Evolutionary conservation across 2,329 filamentous ascomycete species (phyloP), one percentile per base, ranked within the genome.

Genomic region (Cercospora brassicicola): DNA sequence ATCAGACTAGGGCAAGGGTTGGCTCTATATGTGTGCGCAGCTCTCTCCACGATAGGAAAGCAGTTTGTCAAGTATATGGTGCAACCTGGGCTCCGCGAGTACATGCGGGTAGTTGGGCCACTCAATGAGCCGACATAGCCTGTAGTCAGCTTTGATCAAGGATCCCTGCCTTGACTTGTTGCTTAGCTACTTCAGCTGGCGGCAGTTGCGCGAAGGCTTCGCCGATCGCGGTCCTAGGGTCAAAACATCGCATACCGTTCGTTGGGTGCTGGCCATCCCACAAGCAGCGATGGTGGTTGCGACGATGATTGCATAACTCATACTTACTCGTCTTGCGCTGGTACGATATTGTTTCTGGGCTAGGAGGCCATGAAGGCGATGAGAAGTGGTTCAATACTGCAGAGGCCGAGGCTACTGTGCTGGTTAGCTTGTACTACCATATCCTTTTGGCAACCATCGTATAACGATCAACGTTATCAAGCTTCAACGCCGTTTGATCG

Each of bases 371-470:
- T 28, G 10, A 56, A 28, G 53, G 23, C 15, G 53, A 57, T 28
- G 13, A 30, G 26, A n/a, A 57, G 13, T 18, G 7, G 11, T 11
- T n/a, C 2, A n/a, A 57, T 33, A 10, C 4, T 26, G 53, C 26
- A 28, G 2, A 10, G 26, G 28, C 23, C 26, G 11, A 57, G 53
- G 26, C 23, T 28, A 11, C 20, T 28, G 53, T 28, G 53, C 13
- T 4, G 23, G 26, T 28, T 3, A 56, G 53, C 30, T 57, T 15
- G 11, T 36, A 2, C 59, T 61, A 98, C 95, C 95, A 99, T 74
- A 99, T 99, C 78, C 95, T 87, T 85, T 97, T 98, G 0, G 93
- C 92, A 74, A 93, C 90, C 95, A 98, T 97, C 77, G 93, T 93
- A 82, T 97, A 99, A 74, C 95, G 86, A 73, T 85, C 88, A 70